Conservation (phyloP, 768 basidiomycete species). For the Tulasnella sp. region DNA sequence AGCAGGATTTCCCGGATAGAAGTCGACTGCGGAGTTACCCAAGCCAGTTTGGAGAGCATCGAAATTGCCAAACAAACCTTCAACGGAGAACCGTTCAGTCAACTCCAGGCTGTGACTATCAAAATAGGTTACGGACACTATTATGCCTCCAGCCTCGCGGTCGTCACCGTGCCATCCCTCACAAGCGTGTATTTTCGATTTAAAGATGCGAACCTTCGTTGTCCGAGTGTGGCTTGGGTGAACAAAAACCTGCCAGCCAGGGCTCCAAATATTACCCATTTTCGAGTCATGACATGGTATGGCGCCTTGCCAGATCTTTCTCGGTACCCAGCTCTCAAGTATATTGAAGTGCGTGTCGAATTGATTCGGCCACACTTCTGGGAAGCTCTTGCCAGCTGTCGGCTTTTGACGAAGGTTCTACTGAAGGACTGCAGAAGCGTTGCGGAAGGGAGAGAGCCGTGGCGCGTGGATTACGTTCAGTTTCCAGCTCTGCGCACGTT, state of each 20-base stretch:
- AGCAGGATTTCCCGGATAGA: neutral
- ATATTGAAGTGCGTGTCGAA: too few species aligned
- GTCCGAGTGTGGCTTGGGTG: too few species aligned
- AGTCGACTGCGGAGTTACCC: neutral
- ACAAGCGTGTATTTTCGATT: too few species aligned
- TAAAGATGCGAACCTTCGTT: too few species aligned
- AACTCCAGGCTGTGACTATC: too few species aligned
- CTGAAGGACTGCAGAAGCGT: neutral
- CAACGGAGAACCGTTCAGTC: too few species aligned
- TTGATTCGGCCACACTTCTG: neutral
- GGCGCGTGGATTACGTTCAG: neutral
- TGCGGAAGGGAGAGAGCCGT: neutral
- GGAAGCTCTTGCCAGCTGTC: neutral
- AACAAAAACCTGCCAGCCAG: too few species aligned
- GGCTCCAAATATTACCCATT: neutral
- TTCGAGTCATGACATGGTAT: neutral
- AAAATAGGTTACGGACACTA: too few species aligned
- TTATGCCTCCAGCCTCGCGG: too few species aligned
- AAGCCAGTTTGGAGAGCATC: neutral
- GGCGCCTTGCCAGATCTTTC: too few species aligned
- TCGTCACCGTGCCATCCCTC: neutral
- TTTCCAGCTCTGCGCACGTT: neutral
- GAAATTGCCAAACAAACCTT: too few species aligned
- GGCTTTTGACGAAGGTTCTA: neutral
- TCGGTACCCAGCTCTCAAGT: too few species aligned